Conservation (phyloP, 179 eudicot genomes). For the Beta macrorhiza region DNA sequence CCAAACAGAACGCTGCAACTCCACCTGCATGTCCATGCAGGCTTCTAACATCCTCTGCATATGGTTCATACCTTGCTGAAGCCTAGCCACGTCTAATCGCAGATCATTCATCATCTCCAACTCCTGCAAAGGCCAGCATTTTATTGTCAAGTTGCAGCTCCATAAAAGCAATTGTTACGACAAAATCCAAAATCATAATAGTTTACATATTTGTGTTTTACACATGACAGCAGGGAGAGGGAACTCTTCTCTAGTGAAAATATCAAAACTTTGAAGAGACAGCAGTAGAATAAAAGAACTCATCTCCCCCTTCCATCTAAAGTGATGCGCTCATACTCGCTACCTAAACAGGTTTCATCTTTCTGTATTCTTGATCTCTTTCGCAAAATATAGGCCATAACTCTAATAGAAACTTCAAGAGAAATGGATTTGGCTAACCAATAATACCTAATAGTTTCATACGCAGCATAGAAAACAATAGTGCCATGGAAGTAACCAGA, state of each 20-base stretch:
- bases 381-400: not conserved
- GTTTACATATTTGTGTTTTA: not conserved
- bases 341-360: not conserved
- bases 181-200: not conserved
- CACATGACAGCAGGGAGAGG: not conserved
- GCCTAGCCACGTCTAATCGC: slow-evolving; percentile 79
- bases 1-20: slow-evolving; percentile 90
- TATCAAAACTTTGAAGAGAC: not conserved
- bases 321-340: not conserved
- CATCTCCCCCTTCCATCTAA: not conserved
- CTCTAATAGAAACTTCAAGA: not conserved
- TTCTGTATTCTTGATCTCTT: not conserved
- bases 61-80: slow-evolving; percentile 97
- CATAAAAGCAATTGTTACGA: not conserved
- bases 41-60: slow-evolving; percentile 98
- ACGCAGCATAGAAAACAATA: not conserved
- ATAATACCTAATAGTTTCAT: not conserved
- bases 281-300: not conserved
- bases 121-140: slow-evolving; percentile 51
- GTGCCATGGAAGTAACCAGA: not conserved
- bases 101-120: slow-evolving; percentile 97
- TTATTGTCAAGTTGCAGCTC: not conserved
- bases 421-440: not conserved
- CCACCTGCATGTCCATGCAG: slow-evolving; percentile 99
- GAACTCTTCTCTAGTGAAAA: not conserved